Evolutionary conservation across 805 yeast genomes (phyloP).

Genomic region (Hanseniaspora singularis): DNA sequence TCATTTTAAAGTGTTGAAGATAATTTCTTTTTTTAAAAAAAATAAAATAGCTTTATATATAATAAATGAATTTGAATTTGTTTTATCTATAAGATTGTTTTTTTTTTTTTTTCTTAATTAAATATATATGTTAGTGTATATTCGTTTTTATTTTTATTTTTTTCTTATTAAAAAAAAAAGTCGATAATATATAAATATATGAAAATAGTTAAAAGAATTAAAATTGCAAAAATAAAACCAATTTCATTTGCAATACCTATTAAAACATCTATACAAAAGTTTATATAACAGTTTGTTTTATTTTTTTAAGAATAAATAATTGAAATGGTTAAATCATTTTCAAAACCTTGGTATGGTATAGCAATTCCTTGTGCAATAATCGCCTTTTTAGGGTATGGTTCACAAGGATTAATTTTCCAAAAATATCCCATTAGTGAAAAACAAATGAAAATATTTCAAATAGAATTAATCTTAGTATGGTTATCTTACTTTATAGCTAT

Average conservation of each 20-base stretch:
- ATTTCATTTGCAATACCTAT: no score
- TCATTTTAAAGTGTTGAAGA: slow-evolving; percentile 7
- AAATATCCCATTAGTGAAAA: slow-evolving; percentile 31
- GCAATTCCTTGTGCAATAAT: slow-evolving; percentile 55
- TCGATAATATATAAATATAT: no score
- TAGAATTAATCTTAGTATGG: slow-evolving; percentile 50
- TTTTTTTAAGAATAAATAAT: no score
- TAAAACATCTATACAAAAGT: no score
- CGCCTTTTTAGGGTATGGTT: slow-evolving; percentile 46
- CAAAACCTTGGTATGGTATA: slow-evolving; percentile 39
- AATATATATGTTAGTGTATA: neutral
- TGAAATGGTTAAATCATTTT: slow-evolving; percentile 9
- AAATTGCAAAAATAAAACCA: no score
- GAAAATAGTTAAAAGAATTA: no score
- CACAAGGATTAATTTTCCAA: slow-evolving; percentile 45
- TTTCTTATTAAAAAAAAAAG: neutral
- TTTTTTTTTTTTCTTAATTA: neutral
- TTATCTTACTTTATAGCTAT: slow-evolving; percentile 64
- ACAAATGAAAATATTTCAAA: slow-evolving; percentile 38
- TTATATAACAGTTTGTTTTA: no score
- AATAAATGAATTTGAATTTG: no score
- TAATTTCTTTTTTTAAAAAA: neutral
- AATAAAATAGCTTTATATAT: no score
- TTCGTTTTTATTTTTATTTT: neutral
- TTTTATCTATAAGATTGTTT: neutral